Base-by-base conservation (phyloP, 192 early-diverging fungal genomes). In the Chytriomyces hyalinus region DNA sequence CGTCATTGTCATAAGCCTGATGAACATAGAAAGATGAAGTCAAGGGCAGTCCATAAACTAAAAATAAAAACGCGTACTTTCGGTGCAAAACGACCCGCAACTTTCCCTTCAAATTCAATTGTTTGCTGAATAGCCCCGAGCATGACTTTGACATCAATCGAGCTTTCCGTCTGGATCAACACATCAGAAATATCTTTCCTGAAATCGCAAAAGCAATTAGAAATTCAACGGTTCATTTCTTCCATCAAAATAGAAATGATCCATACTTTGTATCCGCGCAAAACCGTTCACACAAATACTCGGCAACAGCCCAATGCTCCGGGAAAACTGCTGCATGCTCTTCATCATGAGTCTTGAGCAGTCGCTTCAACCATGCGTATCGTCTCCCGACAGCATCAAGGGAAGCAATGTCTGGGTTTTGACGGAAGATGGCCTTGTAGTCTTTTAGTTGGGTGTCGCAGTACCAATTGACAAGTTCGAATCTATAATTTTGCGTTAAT, bases 311-410 rank as follows among this genome's bases (percentile, higher is more conserved):
- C 97, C 97, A 98, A 20, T 81, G 63, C 3, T 80, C 75, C 0
- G 95, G 96, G 63, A 99, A 99, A 11, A 96, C 87, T 6, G 80
- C 79, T 0, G 91, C 89, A 77, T 97, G 94, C 45, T 92, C 91
- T n/a, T 97, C 95, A 75, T 96, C 93, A 80, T 90, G 92, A n/a
- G 87, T 91, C 78, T 94, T 94, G 49, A 98, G 77, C n/a, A 92
- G 83, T 22, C 96, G 87, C 70, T 96, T 93, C 45, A 99, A 81
- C 93, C 95, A 98, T 4, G 96, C 93, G 80, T 96, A 98, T 28
- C 97, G 86, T 28, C 95, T 84, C 6, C 93, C 92, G 0, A 94
- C 90, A 57, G 95, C 91, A 62, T 93, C 94, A 0, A 99, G 80
- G 44, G 91, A 91, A 26, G 60, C 66, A 24, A 90, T 84, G 69